phyloP scores from a whole-genome alignment of 371 early-diverging fungal genomes.

The Mucor circinelloides region DNA sequence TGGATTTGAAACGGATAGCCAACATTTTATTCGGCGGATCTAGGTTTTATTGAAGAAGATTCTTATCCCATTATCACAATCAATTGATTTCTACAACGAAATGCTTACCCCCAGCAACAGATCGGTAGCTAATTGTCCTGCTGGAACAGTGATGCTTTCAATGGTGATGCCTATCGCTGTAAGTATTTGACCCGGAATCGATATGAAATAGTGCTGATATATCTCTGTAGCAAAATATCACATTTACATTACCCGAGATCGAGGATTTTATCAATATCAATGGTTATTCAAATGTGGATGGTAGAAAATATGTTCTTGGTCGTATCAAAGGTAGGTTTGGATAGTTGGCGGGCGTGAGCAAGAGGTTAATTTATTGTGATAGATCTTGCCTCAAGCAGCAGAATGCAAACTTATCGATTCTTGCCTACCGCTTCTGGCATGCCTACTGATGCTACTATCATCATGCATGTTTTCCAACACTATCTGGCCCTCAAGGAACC shows the following conservation, averaged over 20 bases:
- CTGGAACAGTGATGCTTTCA: neutral
- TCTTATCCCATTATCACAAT: slow-evolving; percentile 69
- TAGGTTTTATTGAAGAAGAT: slow-evolving; percentile 75
- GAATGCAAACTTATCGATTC: slow-evolving; percentile 53
- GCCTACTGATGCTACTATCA: slow-evolving; percentile 33
- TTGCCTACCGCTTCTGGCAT: slow-evolving; percentile 31
- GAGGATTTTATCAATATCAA: slow-evolving; percentile 9
- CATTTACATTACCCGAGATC: slow-evolving; percentile 17
- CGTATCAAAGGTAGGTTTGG: slow-evolving; percentile 41
- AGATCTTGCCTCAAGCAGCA: slow-evolving; percentile 16
- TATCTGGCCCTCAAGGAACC: slow-evolving; percentile 19
- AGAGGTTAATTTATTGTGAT: neutral
- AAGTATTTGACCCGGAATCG: neutral
- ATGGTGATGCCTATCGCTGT: slow-evolving; percentile 6
- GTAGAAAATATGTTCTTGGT: slow-evolving; percentile 10
- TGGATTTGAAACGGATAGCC: neutral
- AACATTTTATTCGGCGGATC: slow-evolving; percentile 41
- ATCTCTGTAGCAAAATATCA: neutral
- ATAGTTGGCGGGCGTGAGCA: neutral
- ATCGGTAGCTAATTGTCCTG: slow-evolving; percentile 2
- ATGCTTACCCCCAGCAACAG: slow-evolving; percentile 25
- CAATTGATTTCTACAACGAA: slow-evolving; percentile 24
- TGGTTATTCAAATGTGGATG: slow-evolving; percentile 22
- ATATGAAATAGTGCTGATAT: neutral
- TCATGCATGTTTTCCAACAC: slow-evolving; percentile 8